Conservation (phyloP, 306 rosid species). For the Mimosa pudica region DNA sequence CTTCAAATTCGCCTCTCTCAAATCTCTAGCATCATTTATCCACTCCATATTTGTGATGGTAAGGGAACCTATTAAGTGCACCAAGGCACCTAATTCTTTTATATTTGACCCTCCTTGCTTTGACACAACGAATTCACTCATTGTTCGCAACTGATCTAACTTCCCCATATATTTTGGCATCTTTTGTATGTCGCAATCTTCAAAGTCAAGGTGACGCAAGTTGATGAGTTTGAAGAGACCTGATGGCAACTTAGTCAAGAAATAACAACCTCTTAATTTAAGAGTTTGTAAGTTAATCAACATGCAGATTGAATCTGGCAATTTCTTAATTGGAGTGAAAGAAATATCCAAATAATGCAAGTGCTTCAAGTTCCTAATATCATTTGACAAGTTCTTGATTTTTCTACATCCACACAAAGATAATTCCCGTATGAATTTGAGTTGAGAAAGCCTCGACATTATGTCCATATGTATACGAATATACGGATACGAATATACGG, state of each 20-base stretch:
- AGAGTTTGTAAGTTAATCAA: constrained; percentile 38
- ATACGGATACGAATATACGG: accelerated
- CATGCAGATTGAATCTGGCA: constrained; percentile 33
- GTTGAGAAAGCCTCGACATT: neutral
- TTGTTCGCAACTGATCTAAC: neutral
- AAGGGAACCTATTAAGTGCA: neutral
- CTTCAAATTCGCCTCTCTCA: neutral
- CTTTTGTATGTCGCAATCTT: neutral
- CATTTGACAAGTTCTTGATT: neutral
- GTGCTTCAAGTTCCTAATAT: constrained; percentile 15
- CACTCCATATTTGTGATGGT: neutral
- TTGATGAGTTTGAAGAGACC: constrained; percentile 22
- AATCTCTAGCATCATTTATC: neutral
- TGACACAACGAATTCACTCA: neutral
- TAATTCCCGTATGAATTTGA: neutral
- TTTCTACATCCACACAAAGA: accelerated
- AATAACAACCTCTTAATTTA: accelerated
- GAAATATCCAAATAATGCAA: constrained; percentile 36
- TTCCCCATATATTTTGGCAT: neutral
- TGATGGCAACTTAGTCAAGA: too few species aligned
- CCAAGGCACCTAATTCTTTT: neutral
- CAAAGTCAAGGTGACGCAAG: constrained; percentile 17
- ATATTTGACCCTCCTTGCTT: neutral
- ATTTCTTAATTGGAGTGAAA: accelerated
- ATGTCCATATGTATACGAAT: neutral